Evolutionary conservation across 1,284 basidiomycete genomes (phyloP).

Genomic region (Ceratobasidium sp.): DNA sequence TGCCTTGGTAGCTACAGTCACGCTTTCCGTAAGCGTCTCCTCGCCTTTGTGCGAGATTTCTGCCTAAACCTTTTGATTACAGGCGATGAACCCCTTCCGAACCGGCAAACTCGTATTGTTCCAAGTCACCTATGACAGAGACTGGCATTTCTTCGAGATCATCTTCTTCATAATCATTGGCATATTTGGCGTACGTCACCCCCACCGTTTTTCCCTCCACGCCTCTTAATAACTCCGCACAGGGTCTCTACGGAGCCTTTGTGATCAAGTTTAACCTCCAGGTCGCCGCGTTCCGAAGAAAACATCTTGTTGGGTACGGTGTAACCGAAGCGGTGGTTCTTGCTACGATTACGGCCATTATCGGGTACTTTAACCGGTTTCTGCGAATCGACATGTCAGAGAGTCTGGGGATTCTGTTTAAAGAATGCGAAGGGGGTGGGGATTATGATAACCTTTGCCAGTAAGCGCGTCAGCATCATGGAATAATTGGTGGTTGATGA

Average conservation of each 20-base stretch:
- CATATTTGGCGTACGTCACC: conserved; percentile 86
- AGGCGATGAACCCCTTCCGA: conserved; percentile 98
- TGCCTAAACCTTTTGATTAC: conserved; percentile 18
- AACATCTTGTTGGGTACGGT: conserved; percentile 85
- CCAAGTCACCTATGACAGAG: conserved; percentile 96
- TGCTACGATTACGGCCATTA: conserved; percentile 88
- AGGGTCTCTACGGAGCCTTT: conserved; percentile 98
- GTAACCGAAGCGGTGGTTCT: conserved; percentile 91
- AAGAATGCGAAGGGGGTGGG: conserved; percentile 95
- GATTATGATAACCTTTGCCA: conserved; percentile 95
- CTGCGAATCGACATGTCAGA: conserved; percentile 98
- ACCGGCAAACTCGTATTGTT: conserved; percentile 99
- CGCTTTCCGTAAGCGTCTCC: conserved; percentile 80
- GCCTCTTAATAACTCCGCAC: conserved; percentile 20
- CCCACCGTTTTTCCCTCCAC: neutral
- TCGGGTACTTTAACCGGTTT: conserved; percentile 96
- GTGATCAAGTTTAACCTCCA: conserved; percentile 98
- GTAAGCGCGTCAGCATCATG: conserved; percentile 64
- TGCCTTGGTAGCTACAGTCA: conserved; percentile 96
- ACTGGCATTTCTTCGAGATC: conserved; percentile 99
- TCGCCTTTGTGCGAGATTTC: neutral
- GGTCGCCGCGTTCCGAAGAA: conserved; percentile 92
- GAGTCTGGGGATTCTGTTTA: conserved; percentile 95
- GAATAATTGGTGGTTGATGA: neutral
- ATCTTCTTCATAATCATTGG: conserved; percentile 95